Evolutionary conservation across 139 green algal species (phyloP).

Genomic region (Desmodesmus armatus): DNA sequence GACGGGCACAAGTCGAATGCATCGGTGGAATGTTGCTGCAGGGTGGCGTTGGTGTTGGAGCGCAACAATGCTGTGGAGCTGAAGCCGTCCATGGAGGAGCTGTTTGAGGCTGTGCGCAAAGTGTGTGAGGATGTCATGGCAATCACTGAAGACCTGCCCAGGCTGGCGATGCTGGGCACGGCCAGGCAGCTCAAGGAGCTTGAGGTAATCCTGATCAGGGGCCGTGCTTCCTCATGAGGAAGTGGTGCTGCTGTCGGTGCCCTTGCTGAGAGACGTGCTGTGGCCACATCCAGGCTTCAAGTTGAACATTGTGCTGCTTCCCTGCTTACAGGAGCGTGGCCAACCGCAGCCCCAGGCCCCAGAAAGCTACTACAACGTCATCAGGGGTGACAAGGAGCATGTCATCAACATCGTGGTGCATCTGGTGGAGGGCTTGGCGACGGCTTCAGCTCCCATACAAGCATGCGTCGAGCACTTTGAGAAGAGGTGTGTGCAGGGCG

Average conservation of each 20-base stretch:
- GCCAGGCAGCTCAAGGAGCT: conserved; percentile 56
- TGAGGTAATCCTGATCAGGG: conserved; percentile 20
- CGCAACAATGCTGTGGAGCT: conserved; percentile 77
- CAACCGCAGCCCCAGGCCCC: conserved; percentile 56
- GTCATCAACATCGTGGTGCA: conserved; percentile 80
- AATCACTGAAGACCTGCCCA: conserved; percentile 72
- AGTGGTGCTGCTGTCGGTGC: too few species aligned
- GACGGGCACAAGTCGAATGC: too few species aligned
- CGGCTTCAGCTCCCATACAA: conserved; percentile 87
- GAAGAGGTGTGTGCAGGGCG: conserved; percentile 51
- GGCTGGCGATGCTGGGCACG: conserved; percentile 71
- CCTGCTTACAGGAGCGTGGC: conserved; percentile 43
- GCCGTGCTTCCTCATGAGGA: too few species aligned
- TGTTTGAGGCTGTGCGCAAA: conserved; percentile 87
- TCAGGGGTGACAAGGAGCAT: conserved; percentile 82
- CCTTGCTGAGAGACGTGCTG: too few species aligned
- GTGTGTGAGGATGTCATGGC: conserved; percentile 79
- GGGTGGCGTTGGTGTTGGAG: conserved; percentile 72
- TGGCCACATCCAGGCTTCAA: too few species aligned
- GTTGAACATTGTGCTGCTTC: too few species aligned
- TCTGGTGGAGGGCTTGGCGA: conserved; percentile 84
- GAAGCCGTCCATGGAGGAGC: conserved; percentile 74
- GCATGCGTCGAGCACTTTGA: conserved; percentile 84
- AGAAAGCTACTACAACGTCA: conserved; percentile 76
- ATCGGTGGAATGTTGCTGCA: too few species aligned